These are phyloP conservation scores for Adansonia rubrostipa DNA, from an alignment of 441 rosid species.

Conservation along the genomic window DNA sequence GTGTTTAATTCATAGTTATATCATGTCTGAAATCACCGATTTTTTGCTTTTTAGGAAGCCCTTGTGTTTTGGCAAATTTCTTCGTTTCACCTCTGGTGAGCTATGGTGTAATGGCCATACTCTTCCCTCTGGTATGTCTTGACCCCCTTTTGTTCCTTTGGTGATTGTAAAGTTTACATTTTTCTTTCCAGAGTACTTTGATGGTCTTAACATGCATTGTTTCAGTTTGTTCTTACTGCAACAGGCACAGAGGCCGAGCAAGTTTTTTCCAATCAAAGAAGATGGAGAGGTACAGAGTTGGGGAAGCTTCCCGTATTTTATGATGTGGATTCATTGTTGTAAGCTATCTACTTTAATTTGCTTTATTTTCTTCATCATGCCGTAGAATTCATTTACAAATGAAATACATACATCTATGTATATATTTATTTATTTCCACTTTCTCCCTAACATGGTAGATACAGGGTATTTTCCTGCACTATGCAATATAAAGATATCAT, in stretches of 20 bases:
- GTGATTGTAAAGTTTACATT: background rate
- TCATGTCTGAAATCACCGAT: conserved; percentile 6
- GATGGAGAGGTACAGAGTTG: conserved; percentile 59
- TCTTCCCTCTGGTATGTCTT: conserved; percentile 77
- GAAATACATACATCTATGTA: background rate
- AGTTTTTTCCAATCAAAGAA: conserved; percentile 45
- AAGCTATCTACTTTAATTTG: conserved; percentile 35
- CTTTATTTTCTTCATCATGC: background rate
- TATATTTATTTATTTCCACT: background rate
- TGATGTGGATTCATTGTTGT: conserved; percentile 69
- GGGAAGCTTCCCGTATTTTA: conserved; percentile 85
- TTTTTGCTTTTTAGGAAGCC: conserved; percentile 69
- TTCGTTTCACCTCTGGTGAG: conserved; percentile 92
- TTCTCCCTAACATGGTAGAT: background rate
- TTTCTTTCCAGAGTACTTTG: background rate
- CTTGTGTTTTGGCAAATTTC: conserved; percentile 88
- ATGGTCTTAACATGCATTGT: conserved; percentile 30
- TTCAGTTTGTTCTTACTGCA: conserved; percentile 93
- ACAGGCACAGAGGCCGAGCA: conserved; percentile 72
- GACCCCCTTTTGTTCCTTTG: conserved; percentile 7
- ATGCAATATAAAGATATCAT: background rate
- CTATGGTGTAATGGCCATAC: conserved; percentile 88
- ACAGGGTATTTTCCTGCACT: background rate
- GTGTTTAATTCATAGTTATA: background rate
- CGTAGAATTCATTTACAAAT: background rate